Evolutionary conservation across 2,329 filamentous ascomycete genomes (phyloP).

Genomic region (Alternaria sp.): DNA sequence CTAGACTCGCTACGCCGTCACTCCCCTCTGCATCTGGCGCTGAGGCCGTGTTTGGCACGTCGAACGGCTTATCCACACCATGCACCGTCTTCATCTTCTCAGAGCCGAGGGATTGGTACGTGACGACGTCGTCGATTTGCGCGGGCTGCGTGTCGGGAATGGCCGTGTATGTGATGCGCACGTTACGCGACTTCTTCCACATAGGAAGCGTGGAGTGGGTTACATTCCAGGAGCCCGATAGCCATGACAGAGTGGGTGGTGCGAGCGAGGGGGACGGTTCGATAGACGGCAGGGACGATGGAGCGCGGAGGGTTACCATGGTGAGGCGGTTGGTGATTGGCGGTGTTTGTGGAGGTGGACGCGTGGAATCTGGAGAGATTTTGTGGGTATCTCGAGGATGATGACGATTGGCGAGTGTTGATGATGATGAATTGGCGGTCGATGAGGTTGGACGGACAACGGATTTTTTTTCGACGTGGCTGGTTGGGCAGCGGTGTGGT

Average conservation of each 20-base stretch:
- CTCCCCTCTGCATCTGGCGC: neutral
- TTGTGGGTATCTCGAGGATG: constrained; percentile 7
- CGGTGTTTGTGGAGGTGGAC: constrained; percentile 2
- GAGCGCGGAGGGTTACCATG: constrained; percentile 36
- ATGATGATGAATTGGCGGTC: neutral
- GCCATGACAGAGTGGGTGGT: constrained; percentile 47
- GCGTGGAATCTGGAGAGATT: constrained; percentile 10
- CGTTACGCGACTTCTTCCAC: constrained; percentile 82
- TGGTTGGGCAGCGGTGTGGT: neutral
- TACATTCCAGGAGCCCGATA: constrained; percentile 45
- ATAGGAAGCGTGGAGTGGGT: constrained; percentile 59
- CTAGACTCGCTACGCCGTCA: constrained; percentile 57
- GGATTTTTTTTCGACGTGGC: neutral
- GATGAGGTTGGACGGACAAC: constrained; percentile 10
- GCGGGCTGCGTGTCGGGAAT: constrained; percentile 29
- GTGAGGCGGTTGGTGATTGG: constrained; percentile 1
- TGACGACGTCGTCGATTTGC: constrained; percentile 73
- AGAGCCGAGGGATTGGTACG: constrained; percentile 65
- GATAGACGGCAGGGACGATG: constrained; percentile 29
- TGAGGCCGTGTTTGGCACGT: constrained; percentile 21
- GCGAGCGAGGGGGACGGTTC: constrained; percentile 21
- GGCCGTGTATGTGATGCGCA: constrained; percentile 75
- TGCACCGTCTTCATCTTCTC: constrained; percentile 65
- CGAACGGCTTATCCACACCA: constrained; percentile 66
- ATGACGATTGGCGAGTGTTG: neutral